Evolutionary conservation across 2,329 filamentous ascomycete genomes (phyloP).

Genomic region (Pseudofabraea citricarpa): DNA sequence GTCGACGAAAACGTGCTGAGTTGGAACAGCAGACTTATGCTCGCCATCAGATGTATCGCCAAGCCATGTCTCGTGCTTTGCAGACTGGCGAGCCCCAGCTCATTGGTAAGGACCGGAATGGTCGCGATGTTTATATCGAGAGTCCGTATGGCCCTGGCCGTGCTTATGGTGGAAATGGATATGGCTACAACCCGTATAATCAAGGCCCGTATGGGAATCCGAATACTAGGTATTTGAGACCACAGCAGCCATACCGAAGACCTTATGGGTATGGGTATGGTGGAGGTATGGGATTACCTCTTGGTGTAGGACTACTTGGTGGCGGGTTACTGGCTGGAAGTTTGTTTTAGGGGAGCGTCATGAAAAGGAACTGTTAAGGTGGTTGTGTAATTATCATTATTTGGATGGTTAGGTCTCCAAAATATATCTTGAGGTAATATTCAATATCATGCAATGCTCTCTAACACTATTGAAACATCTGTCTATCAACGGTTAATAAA

Average conservation of each 20-base stretch:
- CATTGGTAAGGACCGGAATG: slow-evolving; percentile 46
- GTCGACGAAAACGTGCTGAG: slow-evolving; percentile 40
- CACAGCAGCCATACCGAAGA: slow-evolving; percentile 40
- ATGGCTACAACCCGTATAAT: slow-evolving; percentile 41
- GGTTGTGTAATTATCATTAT: too few relatives aligned
- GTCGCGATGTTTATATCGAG: slow-evolving; percentile 53
- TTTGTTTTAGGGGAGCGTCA: too few relatives aligned
- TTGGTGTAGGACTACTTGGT: slow-evolving; percentile 40
- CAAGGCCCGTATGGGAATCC: slow-evolving; percentile 40
- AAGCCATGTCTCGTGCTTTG: slow-evolving; percentile 44
- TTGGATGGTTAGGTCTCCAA: too few relatives aligned
- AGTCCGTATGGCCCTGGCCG: slow-evolving; percentile 38
- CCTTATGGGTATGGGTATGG: slow-evolving; percentile 38
- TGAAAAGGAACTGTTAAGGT: too few relatives aligned
- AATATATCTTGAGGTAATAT: too few relatives aligned
- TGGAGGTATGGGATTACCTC: slow-evolving; percentile 38
- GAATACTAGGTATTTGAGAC: slow-evolving; percentile 43
- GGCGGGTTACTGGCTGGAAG: slow-evolving; percentile 42
- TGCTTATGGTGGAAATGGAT: slow-evolving; percentile 24
- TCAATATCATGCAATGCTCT: too few relatives aligned
- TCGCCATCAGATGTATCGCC: slow-evolving; percentile 43
- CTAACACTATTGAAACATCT: too few relatives aligned
- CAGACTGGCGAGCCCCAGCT: slow-evolving; percentile 51
- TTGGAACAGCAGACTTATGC: slow-evolving; percentile 47
- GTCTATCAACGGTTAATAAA: too few relatives aligned